Evolutionary conservation across 768 basidiomycete species (phyloP), one percentile per base, ranked within the genome.

Genomic region (Tubosaeta sp.): DNA sequence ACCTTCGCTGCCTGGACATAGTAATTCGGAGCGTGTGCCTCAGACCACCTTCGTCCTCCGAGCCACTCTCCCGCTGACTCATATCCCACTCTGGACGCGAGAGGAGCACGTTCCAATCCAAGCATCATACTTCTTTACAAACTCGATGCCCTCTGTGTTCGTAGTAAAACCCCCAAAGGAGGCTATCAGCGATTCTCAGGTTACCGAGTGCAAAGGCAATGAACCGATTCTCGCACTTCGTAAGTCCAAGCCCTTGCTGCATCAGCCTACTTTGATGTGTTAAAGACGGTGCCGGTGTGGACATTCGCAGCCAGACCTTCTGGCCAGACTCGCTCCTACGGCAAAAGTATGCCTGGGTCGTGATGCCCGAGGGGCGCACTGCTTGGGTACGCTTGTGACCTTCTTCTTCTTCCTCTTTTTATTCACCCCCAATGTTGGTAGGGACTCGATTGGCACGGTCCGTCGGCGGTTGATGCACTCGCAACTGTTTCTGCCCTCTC

Each of bases 391-490:
- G 70, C 53, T 11, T 27, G 50, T 32, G n/a, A 19, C 26, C 19
- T 17, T 26, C n/a, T 39, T 33, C 33, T 25, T 43, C 17, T 19
- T 31, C 5, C 43, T 12, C 17, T 7, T 37, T 31, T 46, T 34
- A 13, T 16, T 47, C 34, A 49, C 35, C 12, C 1, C 26, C 14
- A 13, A 31, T n/a, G 31, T 54, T 9, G 11, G 1, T 38, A 91
- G 89, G 93, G 93, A 1, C 75, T 94, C 41, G 94, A 97, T 66
- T 95, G 93, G 93, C 94, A 91, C 60, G 94, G 92, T 0, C 83
- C 85, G 5, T 91, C 89, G 61, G 74, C 85, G 11, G 65, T 69
- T 13, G 90, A 94, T 61, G 85, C 80, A 1, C 89, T 87, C 79
- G 66, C 64, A 13, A 71, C 83, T 2, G 69, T 91, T 6, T 77